Conservation (phyloP, 164 flowering plant species). For the Liquidambar formosana region DNA sequence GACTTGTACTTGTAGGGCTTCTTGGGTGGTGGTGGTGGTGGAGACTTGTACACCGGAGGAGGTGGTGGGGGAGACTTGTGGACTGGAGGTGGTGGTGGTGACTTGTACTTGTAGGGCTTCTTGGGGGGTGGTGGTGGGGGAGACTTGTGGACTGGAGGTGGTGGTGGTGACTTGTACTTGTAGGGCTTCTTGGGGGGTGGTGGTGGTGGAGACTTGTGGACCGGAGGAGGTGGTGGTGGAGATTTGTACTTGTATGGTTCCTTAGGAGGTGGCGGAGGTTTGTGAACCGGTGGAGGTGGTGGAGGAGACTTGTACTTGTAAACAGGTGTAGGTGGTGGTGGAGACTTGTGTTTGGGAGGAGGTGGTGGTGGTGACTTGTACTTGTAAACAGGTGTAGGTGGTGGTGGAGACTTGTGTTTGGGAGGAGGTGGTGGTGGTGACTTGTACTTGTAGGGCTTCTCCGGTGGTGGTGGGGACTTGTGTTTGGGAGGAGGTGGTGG, state of each 20-base stretch:
- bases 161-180: slow-evolving; percentile 8
- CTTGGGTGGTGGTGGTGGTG: slow-evolving; percentile 20
- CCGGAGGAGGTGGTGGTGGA: too few relatives aligned
- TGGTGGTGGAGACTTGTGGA: too few relatives aligned
- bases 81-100: background rate
- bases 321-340: too few relatives aligned
- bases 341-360: background rate
- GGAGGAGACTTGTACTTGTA: background rate
- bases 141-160: too few relatives aligned
- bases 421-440: slow-evolving; percentile 15
- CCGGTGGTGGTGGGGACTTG: slow-evolving; percentile 21
- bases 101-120: too few relatives aligned
- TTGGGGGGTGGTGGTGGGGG: too few relatives aligned
- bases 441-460: background rate
- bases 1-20: background rate
- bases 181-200: background rate
- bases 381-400: background rate
- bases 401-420: slow-evolving; percentile 12
- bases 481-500: background rate
- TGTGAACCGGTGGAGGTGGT: background rate
- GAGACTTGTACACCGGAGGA: slow-evolving; percentile 2
- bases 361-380: background rate
- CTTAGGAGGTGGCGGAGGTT: too few relatives aligned
- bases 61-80: slow-evolving; percentile 23
- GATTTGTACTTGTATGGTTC: too few relatives aligned